These are phyloP conservation scores for Fusarium sp. DNA, from an alignment of 2,329 filamentous ascomycete species.

Conservation along the genomic window DNA sequence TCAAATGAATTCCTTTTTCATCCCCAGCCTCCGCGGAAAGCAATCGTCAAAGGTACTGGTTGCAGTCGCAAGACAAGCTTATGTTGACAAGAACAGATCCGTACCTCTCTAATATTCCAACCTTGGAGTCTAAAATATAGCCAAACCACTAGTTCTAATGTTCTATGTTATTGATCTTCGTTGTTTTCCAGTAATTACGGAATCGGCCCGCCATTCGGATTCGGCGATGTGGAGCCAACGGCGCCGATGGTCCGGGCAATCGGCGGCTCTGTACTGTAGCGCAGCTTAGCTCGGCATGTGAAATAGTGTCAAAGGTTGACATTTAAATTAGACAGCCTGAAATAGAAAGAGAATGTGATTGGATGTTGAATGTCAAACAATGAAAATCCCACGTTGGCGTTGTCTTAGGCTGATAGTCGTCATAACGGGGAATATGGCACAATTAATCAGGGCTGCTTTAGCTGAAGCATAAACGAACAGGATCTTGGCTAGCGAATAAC, in stretches of 20 bases:
- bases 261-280: conserved; percentile 2
- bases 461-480: neutral
- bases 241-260: conserved; percentile 20
- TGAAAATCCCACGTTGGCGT: conserved; percentile 13
- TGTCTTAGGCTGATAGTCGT: conserved; percentile 16
- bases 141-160: neutral
- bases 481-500: neutral
- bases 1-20: neutral
- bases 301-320: neutral
- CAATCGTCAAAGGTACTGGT: neutral
- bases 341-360: conserved; percentile 7
- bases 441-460: conserved; percentile 9
- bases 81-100: neutral
- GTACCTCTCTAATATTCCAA: neutral
- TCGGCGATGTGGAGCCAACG: conserved; percentile 17
- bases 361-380: neutral
- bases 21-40: neutral
- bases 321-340: neutral
- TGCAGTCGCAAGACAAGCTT: neutral
- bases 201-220: neutral
- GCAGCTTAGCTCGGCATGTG: conserved; percentile 3
- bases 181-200: neutral
- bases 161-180: neutral
- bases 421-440: conserved; percentile 30
- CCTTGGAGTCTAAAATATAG: neutral